phyloP scores from a whole-genome alignment of 169 alveolate genomes.

The Cytauxzoon felis region DNA sequence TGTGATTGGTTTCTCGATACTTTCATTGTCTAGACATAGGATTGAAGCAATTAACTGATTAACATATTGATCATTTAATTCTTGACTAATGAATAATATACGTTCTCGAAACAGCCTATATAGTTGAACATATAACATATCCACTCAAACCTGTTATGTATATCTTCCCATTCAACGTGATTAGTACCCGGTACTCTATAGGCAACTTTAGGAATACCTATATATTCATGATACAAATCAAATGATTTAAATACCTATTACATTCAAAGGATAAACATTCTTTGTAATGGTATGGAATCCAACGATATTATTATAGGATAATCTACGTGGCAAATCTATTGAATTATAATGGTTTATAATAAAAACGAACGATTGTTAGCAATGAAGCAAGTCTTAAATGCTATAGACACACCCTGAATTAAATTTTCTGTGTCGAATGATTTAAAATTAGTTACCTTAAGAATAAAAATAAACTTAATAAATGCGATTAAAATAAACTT shows the following conservation, averaged over 20 bases:
- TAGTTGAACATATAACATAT: background rate
- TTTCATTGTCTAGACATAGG: constrained; percentile 58
- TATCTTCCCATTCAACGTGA: constrained; percentile 59
- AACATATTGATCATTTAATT: constrained; percentile 50
- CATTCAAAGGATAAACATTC: too few relatives aligned
- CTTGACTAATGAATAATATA: constrained; percentile 56
- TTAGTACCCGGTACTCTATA: constrained; percentile 51
- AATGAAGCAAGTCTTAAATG: too few relatives aligned
- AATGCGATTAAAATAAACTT: too few relatives aligned
- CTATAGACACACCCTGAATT: too few relatives aligned
- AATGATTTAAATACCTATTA: constrained; percentile 5
- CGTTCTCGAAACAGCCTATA: constrained; percentile 51
- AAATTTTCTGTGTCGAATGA: too few relatives aligned
- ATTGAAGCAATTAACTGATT: constrained; percentile 45
- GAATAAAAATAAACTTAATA: too few relatives aligned
- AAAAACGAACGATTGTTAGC: too few relatives aligned
- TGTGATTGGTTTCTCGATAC: constrained; percentile 46
- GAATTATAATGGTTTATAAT: too few relatives aligned
- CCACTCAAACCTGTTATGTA: constrained; percentile 23
- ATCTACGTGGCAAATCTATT: too few relatives aligned
- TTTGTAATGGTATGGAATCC: too few relatives aligned
- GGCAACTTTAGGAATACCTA: constrained; percentile 57
- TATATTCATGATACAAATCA: background rate
- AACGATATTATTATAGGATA: too few relatives aligned
- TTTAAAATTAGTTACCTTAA: too few relatives aligned